Evolutionary conservation across 2,329 filamentous ascomycete species (phyloP).

Genomic region (Diplodia scrobiculata): DNA sequence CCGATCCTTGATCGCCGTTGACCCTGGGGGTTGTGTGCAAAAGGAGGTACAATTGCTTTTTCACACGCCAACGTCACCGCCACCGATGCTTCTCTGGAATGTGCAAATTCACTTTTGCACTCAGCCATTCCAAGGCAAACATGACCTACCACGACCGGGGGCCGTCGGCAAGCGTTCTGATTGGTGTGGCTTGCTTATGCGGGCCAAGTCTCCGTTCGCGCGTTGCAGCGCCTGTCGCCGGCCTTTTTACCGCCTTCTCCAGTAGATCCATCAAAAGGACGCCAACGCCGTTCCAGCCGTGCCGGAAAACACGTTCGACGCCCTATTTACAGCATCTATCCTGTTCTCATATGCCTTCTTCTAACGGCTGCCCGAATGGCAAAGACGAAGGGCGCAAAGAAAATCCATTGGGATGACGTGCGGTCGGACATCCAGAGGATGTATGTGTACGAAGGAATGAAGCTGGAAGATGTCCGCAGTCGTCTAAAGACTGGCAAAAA

Average conservation of each 20-base stretch:
- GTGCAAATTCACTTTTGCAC: constrained; percentile 1
- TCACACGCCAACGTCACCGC: background rate
- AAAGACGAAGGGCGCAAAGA: constrained; percentile 1
- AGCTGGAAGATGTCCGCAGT: background rate
- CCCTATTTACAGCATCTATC: background rate
- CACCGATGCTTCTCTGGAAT: background rate
- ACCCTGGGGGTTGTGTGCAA: background rate
- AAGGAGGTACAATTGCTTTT: background rate
- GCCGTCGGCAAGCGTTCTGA: background rate
- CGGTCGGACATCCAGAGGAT: background rate
- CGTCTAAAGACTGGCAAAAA: background rate
- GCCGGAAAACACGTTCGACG: background rate
- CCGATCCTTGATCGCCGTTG: background rate
- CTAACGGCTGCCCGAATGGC: background rate
- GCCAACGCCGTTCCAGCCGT: background rate
- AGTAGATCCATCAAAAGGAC: background rate
- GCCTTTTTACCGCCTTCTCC: background rate
- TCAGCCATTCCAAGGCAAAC: background rate
- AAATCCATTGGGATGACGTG: background rate
- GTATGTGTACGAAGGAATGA: background rate
- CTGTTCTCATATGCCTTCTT: background rate
- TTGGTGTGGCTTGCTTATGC: background rate
- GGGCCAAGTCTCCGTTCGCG: background rate
- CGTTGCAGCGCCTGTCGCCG: background rate
- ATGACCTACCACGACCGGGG: background rate